Base-by-base conservation (phyloP, 257 asterid genomes). In the Leptodermis oblonga region DNA sequence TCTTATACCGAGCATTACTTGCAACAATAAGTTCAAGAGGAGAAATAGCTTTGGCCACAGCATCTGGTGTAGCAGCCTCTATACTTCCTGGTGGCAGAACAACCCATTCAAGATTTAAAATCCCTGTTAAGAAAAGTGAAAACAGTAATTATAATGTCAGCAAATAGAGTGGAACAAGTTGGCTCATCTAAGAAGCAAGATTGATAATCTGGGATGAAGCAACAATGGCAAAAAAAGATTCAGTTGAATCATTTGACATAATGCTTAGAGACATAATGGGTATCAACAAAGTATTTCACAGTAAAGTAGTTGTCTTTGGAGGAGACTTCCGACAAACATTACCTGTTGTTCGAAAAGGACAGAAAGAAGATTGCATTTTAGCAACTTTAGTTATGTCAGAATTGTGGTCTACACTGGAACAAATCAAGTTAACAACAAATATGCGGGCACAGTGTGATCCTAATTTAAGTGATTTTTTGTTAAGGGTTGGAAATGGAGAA, bases 91-190 rank as follows among this genome's bases (percentile, higher is more conserved):
- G 53, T 46, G 53, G 53, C 12, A 11, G 31, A 1, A 72, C 65
- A 2, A 41, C 70, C 3, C 65, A 51, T 9, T 72, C 45, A 1
- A 25, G 65, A 49, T 72, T 72, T n/a, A 41, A 52, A 28, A 64
- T 64, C 1, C 70, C 66, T 3, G n/a, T 71, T 2, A 8, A 42
- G 0, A 9, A 5, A 0, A 5, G 9, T 4, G 31, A 30, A 2
- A 28, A n/a, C 2, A 14, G 14, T 0, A 33, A 0, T 13, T 55
- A 49, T 2, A 33, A 51, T 1, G 7, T 70, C 0, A 59, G 80
- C 4, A 76, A 63, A 25, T 63, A 64, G 28, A 54, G 45, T 33
- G 30, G 39, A 4, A 25, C 28, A 0, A 22, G 71, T 15, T 0
- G 2, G 1, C 12, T 74, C 0, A 1, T 74, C 0, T 17, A 31